Conservation (phyloP, 345 rosid genomes). For the Brassica juncea region DNA sequence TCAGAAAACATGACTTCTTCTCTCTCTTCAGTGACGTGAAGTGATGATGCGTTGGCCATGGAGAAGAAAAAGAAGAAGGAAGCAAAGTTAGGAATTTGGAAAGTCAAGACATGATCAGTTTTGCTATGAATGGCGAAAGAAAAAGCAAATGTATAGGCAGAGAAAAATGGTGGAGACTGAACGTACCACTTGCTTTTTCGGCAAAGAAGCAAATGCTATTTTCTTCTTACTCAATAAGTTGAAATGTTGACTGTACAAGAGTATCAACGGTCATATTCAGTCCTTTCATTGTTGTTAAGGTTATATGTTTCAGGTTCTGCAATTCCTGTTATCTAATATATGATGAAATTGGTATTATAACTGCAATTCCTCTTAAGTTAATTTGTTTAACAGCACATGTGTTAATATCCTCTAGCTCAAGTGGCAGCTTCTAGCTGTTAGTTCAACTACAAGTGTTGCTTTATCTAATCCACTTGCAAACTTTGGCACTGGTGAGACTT, state of each 20-base stretch:
- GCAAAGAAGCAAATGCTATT: background rate
- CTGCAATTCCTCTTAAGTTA: background rate
- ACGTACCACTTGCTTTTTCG: background rate
- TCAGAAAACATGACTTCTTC: slow-evolving; percentile 43
- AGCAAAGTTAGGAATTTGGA: slow-evolving; percentile 6
- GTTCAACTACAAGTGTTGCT: background rate
- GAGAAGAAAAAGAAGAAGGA: background rate
- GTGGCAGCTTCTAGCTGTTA: no score
- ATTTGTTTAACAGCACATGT: no score
- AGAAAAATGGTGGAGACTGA: background rate
- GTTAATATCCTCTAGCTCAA: no score
- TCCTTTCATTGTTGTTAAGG: no score
- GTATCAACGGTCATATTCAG: background rate
- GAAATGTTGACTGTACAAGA: background rate
- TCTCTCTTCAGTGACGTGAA: slow-evolving; percentile 35
- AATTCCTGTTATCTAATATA: no score
- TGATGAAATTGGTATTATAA: no score
- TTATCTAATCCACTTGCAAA: no score
- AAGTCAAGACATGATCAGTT: background rate
- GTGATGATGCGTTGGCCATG: background rate
- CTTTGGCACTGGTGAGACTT: no score
- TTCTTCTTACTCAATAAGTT: background rate
- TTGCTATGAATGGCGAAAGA: background rate
- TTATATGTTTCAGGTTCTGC: no score
- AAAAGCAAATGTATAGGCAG: background rate